Conservation (phyloP, 2,329 filamentous ascomycete species). For the Paradendryphiella salina region DNA sequence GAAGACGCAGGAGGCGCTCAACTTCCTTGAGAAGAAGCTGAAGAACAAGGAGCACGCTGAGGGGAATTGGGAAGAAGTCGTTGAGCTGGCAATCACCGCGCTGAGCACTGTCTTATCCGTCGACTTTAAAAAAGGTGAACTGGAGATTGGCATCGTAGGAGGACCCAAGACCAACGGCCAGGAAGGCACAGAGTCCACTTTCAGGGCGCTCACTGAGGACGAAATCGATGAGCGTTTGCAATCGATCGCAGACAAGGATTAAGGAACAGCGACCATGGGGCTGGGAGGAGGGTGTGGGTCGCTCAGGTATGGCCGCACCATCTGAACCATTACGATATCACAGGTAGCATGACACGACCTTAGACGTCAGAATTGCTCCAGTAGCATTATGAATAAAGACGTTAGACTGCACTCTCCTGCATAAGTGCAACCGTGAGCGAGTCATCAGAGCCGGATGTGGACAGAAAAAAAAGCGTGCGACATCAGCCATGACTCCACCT, state of each 20-base stretch:
- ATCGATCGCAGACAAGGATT: conserved; percentile 98
- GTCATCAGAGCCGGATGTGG: conserved; percentile 22
- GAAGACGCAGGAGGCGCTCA: conserved; percentile 98
- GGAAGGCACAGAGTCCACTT: conserved; percentile 76
- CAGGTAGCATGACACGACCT: conserved; percentile 33
- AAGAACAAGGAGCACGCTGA: conserved; percentile 97
- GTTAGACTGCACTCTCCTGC: conserved; percentile 39
- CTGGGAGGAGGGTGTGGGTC: conserved; percentile 26
- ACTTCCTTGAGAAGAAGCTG: conserved; percentile 98
- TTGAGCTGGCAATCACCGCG: conserved; percentile 93
- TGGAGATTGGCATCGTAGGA: conserved; percentile 96
- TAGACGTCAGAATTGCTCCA: conserved; percentile 34
- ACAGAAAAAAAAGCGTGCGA: conserved; percentile 12
- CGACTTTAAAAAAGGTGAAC: conserved; percentile 99
- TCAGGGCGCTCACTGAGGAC: conserved; percentile 90
- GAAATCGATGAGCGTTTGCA: conserved; percentile 98
- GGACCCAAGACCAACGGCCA: conserved; percentile 80
- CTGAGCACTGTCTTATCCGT: conserved; percentile 96
- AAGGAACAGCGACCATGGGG: conserved; percentile 46
- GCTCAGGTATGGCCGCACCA: conserved; percentile 30
- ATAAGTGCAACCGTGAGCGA: conserved; percentile 40
- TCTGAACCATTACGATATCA: conserved; percentile 31
- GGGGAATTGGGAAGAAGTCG: conserved; percentile 94
- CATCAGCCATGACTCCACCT: conserved; percentile 42
- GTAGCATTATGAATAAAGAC: conserved; percentile 38